Evolutionary conservation across 2,329 filamentous ascomycete genomes (phyloP), one percentile per base, ranked within the genome.

Genomic region (Neofusicoccum sp.): DNA sequence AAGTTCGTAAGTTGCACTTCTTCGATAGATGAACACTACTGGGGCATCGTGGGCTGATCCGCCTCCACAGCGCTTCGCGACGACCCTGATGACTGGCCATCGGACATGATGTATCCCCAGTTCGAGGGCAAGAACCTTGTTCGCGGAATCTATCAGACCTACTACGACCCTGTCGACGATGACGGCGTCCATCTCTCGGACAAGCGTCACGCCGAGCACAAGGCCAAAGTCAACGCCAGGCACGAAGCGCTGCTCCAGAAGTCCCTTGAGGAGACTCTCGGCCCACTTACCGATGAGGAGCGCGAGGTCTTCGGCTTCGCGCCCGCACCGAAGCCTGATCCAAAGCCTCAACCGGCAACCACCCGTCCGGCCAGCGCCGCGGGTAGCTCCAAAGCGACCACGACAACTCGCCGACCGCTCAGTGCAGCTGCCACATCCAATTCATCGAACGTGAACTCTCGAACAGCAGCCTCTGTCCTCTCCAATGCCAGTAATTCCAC

Each of bases 221-320:
- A 81, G 77, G 26, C 71, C 57, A 70, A 66, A 49, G 69, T 73
- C 34, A 74, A 76, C 44, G 76, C 83, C 65, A 81, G 85, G 61
- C 81, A 86, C 2, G 87, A 93, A 63, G 84, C 87, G 53, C 82
- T 84, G 63, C 88, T 93, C 62, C 80, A 86, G 68, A 84, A 84
- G 65, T 84, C 89, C 63, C 81, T 89, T 56, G 85, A 87, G 36
- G 82, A 81, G 76, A 85, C 63, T 79, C 83, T 84, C 60, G 79
- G 59, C 14, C 59, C 59, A 3, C 40, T 61, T 6, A 61, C 41
- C 2, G 85, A 40, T 75, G 79, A 60, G 82, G 69, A 68, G 63
- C 70, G 73, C 12, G 86, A 70, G 75, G 87, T 56, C 72, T 81
- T 44, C 81, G 84, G 61, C 63, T 64, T 43, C 51, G 65, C 4